Evolutionary conservation across 1,284 basidiomycete genomes (phyloP).

Genomic region (Phaffia rhodozyma): DNA sequence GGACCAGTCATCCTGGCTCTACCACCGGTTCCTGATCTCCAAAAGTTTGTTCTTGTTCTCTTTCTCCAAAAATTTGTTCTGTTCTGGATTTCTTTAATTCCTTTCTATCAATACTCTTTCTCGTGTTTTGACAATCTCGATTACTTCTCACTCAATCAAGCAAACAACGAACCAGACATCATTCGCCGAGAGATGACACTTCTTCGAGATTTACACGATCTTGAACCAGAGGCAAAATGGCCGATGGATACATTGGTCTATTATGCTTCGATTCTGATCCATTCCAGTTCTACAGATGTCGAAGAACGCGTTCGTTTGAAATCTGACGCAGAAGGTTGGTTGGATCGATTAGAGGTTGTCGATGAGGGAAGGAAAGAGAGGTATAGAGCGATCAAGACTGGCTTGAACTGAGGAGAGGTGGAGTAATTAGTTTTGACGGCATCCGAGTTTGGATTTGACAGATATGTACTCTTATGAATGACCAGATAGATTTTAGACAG

Average conservation of each 20-base stretch:
- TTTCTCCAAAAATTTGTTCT: constrained; percentile 6
- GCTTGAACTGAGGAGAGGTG: not conserved
- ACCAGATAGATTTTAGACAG: too few relatives aligned
- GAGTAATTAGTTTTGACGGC: too few relatives aligned
- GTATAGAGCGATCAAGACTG: constrained; percentile 25
- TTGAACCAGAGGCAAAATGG: constrained; percentile 93
- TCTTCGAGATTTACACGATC: constrained; percentile 75
- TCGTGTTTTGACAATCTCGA: not conserved
- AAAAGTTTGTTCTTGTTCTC: constrained; percentile 40
- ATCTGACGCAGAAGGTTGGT: constrained; percentile 25
- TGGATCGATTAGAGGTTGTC: constrained; percentile 28
- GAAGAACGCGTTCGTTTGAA: constrained; percentile 20
- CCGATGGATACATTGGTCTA: constrained; percentile 83
- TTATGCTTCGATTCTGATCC: constrained; percentile 42
- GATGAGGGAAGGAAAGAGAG: constrained; percentile 32
- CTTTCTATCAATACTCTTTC: constrained; percentile 8
- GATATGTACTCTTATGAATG: too few relatives aligned
- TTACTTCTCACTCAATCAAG: constrained; percentile 43
- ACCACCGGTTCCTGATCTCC: constrained; percentile 90
- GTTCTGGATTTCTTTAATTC: not conserved
- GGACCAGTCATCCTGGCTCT: constrained; percentile 96
- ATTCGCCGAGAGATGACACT: constrained; percentile 64
- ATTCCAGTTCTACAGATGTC: not conserved
- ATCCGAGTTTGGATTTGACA: too few relatives aligned
- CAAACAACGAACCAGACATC: constrained; percentile 28